A percentile compares a stretch with the other conserved stretches of the same genome.
phyloP scores from a whole-genome alignment of 106 monocot species.

The Allium sativum region DNA sequence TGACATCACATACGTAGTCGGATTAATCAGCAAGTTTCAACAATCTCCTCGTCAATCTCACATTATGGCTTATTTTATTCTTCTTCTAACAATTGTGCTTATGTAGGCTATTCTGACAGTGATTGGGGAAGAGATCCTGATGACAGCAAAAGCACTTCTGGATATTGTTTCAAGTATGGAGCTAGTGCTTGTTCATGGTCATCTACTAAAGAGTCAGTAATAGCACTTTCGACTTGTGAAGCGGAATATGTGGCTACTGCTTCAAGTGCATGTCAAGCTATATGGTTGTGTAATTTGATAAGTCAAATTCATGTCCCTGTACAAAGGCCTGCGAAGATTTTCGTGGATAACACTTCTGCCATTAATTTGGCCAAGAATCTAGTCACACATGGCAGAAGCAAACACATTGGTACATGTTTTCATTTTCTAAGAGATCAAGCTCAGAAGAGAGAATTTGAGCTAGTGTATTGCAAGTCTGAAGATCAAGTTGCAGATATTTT shows the following conservation, averaged over 20 bases:
- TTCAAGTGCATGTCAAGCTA: conserved; percentile 1
- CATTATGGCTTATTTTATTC: neutral
- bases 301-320: neutral
- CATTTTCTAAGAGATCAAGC: neutral
- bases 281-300: neutral
- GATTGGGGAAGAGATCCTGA: conserved; percentile 1
- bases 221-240: neutral
- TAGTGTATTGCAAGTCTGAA: neutral
- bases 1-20: neutral
- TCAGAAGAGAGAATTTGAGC: neutral
- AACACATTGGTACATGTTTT: neutral
- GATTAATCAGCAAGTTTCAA: neutral
- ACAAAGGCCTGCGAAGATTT: neutral
- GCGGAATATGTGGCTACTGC: conserved; percentile 3
- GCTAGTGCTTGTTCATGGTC: neutral
- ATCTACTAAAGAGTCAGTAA: neutral
- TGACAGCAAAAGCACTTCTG: conserved; percentile 1
- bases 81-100: neutral
- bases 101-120: neutral
- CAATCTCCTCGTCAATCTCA: neutral
- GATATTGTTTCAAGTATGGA: neutral
- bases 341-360: neutral
- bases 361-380: neutral
- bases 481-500: neutral
- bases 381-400: neutral